Percentiles rank a stretch among this genome's conserved stretches.
Evolutionary conservation across 2,329 filamentous ascomycete species (phyloP).

Genomic region (Botryotinia calthae): DNA sequence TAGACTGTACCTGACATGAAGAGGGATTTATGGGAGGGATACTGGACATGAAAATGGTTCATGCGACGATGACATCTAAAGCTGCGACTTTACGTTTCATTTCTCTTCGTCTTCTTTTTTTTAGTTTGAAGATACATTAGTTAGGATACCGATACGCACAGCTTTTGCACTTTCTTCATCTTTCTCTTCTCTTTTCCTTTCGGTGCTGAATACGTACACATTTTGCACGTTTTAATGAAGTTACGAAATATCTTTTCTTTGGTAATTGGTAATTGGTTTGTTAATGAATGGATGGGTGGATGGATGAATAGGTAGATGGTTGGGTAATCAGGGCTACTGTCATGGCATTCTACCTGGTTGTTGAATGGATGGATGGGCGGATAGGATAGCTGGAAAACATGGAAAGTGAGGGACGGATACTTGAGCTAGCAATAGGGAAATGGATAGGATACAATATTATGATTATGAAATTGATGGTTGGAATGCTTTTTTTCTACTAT

Average conservation of each 20-base stretch:
- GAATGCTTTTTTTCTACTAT: background rate
- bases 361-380: background rate
- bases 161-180: background rate
- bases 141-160: background rate
- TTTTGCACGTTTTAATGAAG: background rate
- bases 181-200: background rate
- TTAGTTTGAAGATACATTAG: background rate
- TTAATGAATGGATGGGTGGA: background rate
- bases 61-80: constrained; percentile 4
- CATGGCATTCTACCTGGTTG: too few species aligned
- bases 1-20: constrained; percentile 16
- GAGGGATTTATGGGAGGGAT: constrained; percentile 9
- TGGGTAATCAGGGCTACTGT: too few species aligned
- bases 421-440: background rate
- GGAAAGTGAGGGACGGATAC: background rate
- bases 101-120: background rate
- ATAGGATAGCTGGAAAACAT: background rate
- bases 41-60: background rate
- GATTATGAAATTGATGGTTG: background rate
- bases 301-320: background rate
- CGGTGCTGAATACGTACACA: background rate
- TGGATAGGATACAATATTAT: background rate
- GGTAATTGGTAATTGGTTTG: background rate
- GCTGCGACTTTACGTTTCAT: background rate
- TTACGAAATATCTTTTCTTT: background rate